These are phyloP conservation scores for Candida alai DNA, from an alignment of 805 yeast species.

Conservation along the genomic window DNA sequence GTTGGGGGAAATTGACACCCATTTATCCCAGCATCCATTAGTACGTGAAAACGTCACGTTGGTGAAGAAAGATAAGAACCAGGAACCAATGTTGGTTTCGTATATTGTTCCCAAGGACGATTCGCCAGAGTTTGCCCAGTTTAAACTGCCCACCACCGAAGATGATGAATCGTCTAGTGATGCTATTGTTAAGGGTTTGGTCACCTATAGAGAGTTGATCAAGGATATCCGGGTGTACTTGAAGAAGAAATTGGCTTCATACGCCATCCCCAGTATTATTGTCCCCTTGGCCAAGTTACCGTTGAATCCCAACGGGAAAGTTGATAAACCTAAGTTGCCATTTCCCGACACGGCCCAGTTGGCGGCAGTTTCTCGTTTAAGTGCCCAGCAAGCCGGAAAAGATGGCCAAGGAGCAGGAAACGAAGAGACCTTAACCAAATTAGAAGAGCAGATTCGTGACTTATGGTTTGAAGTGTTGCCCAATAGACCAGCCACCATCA, in stretches of 20 bases:
- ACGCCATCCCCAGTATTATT: slow-evolving; percentile 89
- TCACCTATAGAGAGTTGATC: slow-evolving; percentile 69
- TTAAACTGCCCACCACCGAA: slow-evolving; percentile 48
- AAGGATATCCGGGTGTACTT: slow-evolving; percentile 78
- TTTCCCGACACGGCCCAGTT: slow-evolving; percentile 90
- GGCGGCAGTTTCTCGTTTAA: slow-evolving; percentile 59
- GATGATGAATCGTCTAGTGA: slow-evolving; percentile 47
- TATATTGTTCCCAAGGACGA: slow-evolving; percentile 82
- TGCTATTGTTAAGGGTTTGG: slow-evolving; percentile 74
- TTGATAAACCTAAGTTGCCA: slow-evolving; percentile 95
- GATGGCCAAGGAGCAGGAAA: too few relatives aligned
- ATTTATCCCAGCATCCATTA: slow-evolving; percentile 86
- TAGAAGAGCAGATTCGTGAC: slow-evolving; percentile 68
- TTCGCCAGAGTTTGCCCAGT: slow-evolving; percentile 41
- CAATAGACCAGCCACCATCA: slow-evolving; percentile 71
- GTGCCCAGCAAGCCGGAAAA: slow-evolving; percentile 35
- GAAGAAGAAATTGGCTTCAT: slow-evolving; percentile 84
- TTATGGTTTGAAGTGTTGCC: slow-evolving; percentile 87
- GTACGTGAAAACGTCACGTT: slow-evolving; percentile 92
- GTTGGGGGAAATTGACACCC: slow-evolving; percentile 97
- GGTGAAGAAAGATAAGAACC: slow-evolving; percentile 87
- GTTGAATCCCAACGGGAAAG: slow-evolving; percentile 95
- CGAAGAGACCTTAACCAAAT: slow-evolving; percentile 48
- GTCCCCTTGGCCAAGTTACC: slow-evolving; percentile 87
- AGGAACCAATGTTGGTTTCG: slow-evolving; percentile 87